phyloP scores from a whole-genome alignment of 176 grass and related monocot species.

The Juncus effusus region DNA sequence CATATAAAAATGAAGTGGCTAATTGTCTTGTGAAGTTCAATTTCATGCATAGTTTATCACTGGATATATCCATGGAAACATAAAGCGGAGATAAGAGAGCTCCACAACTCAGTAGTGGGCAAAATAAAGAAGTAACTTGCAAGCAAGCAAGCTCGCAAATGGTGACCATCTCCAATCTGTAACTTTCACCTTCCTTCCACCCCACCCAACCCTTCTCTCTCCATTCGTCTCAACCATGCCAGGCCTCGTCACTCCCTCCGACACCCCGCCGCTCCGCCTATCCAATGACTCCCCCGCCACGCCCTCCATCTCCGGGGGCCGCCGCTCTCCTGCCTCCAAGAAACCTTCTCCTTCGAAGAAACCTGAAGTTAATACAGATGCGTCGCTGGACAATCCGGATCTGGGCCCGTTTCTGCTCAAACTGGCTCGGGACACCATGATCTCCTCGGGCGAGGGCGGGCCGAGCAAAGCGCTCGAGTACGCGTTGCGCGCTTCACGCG shows the following conservation, averaged over 20 bases:
- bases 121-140: conserved; percentile 24
- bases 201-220: not conserved
- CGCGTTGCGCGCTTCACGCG: conserved; percentile 68
- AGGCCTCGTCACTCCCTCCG: conserved; percentile 39
- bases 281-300: conserved; percentile 19
- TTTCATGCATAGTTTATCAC: not conserved
- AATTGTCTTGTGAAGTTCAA: too few relatives aligned
- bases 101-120: not conserved
- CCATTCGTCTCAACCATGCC: conserved; percentile 28
- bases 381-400: conserved; percentile 94
- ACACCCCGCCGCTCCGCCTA: conserved; percentile 29
- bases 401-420: conserved; percentile 97
- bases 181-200: not conserved
- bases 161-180: not conserved
- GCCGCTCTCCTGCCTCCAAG: not conserved
- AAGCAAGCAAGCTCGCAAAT: conserved; percentile 12
- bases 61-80: not conserved
- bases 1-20: too few relatives aligned
- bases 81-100: not conserved
- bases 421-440: conserved; percentile 79
- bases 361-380: not conserved
- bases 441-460: conserved; percentile 66
- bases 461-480: conserved; percentile 81
- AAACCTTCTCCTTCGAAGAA: conserved; percentile 26
- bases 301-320: conserved; percentile 2